These are phyloP conservation scores for Eragrostis curvula DNA, from an alignment of 176 grass and related monocot genomes.

Conservation along the genomic window DNA sequence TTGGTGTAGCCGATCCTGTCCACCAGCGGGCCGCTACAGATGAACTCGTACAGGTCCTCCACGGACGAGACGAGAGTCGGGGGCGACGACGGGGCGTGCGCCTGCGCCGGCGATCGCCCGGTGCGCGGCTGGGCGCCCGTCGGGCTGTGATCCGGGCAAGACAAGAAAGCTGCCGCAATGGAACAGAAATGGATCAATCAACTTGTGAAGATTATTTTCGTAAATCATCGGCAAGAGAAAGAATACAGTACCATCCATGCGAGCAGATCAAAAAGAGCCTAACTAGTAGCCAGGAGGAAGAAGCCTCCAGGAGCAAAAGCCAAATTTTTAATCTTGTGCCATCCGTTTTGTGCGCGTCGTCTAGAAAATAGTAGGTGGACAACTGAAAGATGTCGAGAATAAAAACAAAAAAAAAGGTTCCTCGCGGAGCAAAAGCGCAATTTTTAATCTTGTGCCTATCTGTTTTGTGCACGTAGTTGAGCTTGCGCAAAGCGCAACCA, in stretches of 20 bases:
- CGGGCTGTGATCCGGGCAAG: conserved; percentile 47
- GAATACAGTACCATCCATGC: background rate
- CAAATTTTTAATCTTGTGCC: too few species aligned
- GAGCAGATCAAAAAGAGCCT: background rate
- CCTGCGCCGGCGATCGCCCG: conserved; percentile 25
- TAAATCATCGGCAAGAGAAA: background rate
- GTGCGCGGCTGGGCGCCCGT: background rate
- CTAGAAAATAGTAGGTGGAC: too few species aligned
- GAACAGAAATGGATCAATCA: background rate
- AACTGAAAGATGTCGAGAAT: background rate
- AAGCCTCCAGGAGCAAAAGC: too few species aligned
- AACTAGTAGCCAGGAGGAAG: too few species aligned
- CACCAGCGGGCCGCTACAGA: conserved; percentile 81
- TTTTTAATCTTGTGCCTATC: conserved; percentile 18
- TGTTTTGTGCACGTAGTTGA: background rate
- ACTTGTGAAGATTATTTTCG: background rate
- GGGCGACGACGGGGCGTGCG: conserved; percentile 49
- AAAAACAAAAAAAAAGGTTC: background rate
- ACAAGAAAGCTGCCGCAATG: conserved; percentile 36
- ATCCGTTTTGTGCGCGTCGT: too few species aligned
- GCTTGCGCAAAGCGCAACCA: background rate
- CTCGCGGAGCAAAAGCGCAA: background rate
- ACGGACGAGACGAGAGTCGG: conserved; percentile 71
- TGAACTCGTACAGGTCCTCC: conserved; percentile 81
- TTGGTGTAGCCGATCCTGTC: conserved; percentile 71